Evolutionary conservation across 148 eudicot species (phyloP), one percentile per base, ranked within the genome.

Genomic region (Heliamphora exappendiculata): DNA sequence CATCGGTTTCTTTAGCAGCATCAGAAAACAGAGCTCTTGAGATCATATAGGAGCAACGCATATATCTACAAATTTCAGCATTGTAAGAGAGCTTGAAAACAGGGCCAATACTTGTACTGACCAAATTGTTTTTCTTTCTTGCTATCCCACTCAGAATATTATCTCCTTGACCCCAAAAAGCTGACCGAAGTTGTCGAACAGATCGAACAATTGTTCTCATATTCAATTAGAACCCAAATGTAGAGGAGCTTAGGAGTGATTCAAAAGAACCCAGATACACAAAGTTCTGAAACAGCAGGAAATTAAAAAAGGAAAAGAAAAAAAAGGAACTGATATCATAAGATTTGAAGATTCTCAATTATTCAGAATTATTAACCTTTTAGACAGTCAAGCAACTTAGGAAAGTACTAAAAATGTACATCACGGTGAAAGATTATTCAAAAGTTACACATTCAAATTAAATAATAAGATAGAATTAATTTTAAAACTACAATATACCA

Each of bases 121-220:
- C 67, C 71, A 73, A 76, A 87, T 66, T 47, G 26, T 76, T 78
- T 59, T 77, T 85, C 45, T 77, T 78, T 62, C 54, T 78, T 5
- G 72, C 74, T 55, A 84, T 77, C 14, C 89, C 81, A 68, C 67
- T 31, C 5, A 65, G 78, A 41, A 58, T 37, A 26, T 58, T 66
- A 31, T 77, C 81, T 65, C 81, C 82, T 75, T 42, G 75, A 80
- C 47, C 81, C 81, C 78, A 78, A 74, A 83, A 70, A 63, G 77
- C 78, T 44, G 89, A 79, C 79, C 57, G 81, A 78, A 81, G 75
- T 54, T 76, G 87, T 72, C 86, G 80, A 71, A 80, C 45, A 8
- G 86, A 78, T 12, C 83, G 88, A 70, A 83, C 67, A 75, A 88
- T 64, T 39, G 70, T 70, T 76, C 96, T 88, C 95, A 92, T 91